Conservation (phyloP, 163 green algal genomes). For the Scenedesmus sp. region DNA sequence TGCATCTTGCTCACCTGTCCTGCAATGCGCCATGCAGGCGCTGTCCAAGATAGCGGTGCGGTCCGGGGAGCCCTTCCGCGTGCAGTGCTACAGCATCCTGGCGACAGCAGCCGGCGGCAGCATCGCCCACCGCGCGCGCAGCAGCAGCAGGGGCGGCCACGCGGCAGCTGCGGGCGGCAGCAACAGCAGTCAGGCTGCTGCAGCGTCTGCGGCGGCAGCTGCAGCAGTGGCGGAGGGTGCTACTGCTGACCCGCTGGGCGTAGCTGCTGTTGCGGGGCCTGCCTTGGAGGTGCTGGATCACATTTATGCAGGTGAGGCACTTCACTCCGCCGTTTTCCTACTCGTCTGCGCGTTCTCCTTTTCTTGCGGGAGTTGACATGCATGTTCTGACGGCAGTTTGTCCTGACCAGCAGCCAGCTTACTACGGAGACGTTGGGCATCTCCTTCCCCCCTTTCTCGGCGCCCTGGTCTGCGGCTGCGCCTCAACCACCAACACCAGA, state of each 20-base stretch:
- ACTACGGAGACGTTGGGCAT: not conserved
- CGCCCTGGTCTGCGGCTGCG: too few relatives aligned
- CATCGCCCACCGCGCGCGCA: conserved; percentile 6
- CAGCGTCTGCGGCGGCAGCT: conserved; percentile 23
- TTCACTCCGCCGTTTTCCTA: too few relatives aligned
- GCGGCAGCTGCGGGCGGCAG: conserved; percentile 18
- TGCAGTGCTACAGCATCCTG: conserved; percentile 85
- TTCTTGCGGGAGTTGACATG: not conserved
- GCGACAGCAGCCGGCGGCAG: conserved; percentile 47
- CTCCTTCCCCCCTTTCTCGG: too few relatives aligned
- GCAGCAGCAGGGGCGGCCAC: conserved; percentile 37
- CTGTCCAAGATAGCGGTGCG: conserved; percentile 86
- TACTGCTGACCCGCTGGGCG: conserved; percentile 72
- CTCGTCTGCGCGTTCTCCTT: not conserved
- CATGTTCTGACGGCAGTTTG: not conserved
- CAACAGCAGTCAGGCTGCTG: not conserved
- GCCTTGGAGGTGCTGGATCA: conserved; percentile 78
- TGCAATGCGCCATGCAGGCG: conserved; percentile 55
- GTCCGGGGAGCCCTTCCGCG: conserved; percentile 85
- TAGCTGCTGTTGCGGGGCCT: conserved; percentile 70
- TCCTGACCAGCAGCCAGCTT: not conserved
- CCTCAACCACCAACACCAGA: too few relatives aligned
- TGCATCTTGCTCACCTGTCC: too few relatives aligned
- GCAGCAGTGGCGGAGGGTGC: conserved; percentile 7
- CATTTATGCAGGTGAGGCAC: conserved; percentile 69